These are phyloP conservation scores for Aspergillus heteromorphus DNA, from an alignment of 495 filamentous ascomycete genomes.

Conservation along the genomic window DNA sequence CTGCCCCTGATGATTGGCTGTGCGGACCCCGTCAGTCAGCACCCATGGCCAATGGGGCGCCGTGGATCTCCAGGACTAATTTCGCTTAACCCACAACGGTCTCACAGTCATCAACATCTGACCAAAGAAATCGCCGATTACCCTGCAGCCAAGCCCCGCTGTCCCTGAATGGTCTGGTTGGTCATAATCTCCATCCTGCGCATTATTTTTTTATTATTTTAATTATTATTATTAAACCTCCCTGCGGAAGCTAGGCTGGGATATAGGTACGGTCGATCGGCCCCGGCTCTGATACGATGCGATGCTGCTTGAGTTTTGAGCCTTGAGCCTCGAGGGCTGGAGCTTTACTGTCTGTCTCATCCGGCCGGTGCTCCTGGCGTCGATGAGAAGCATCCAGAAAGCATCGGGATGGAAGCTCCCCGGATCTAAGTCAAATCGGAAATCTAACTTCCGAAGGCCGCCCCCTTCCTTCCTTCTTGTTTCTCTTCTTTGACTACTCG, in stretches of 20 bases:
- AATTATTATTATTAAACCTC: not conserved
- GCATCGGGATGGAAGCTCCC: not conserved
- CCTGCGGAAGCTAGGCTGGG: not conserved
- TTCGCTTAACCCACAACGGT: slow-evolving; percentile 31
- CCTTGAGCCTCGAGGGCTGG: not conserved
- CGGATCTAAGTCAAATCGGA: not conserved
- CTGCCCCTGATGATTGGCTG: slow-evolving; percentile 14
- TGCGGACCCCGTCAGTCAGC: slow-evolving; percentile 15
- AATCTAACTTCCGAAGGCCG: not conserved
- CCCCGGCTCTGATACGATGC: not conserved
- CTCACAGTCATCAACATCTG: slow-evolving; percentile 16
- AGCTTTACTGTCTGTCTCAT: not conserved
- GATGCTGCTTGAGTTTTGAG: not conserved
- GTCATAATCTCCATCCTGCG: not conserved
- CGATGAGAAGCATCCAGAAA: not conserved
- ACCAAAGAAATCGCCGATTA: slow-evolving; percentile 16
- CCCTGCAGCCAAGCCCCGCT: slow-evolving; percentile 16
- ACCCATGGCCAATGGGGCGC: slow-evolving; percentile 24
- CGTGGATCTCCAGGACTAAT: slow-evolving; percentile 29
- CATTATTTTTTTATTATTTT: too few relatives aligned
- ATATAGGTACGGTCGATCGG: not conserved
- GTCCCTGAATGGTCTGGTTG: slow-evolving; percentile 15
- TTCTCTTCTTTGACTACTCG: too few relatives aligned
- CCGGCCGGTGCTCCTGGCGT: not conserved
- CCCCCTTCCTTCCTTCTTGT: not conserved